Conservation (phyloP, 1,284 basidiomycete species). For the Moesziomyces antarcticus region DNA sequence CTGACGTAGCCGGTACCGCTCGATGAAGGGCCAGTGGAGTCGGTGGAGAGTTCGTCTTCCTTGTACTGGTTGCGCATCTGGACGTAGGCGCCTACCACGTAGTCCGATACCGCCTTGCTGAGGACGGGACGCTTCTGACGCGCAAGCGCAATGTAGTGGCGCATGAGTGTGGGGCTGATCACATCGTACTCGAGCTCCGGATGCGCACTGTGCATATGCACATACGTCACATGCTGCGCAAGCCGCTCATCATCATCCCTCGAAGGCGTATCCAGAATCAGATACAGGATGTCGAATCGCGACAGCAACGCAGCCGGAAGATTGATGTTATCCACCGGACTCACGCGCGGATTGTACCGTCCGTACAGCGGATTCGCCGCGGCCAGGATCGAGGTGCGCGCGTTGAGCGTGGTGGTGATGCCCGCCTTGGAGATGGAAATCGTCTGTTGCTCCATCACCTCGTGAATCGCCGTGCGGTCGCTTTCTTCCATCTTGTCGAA, state of each 20-base stretch:
- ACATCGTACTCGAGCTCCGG: constrained; percentile 78
- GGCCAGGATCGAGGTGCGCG: constrained; percentile 96
- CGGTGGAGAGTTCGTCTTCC: constrained; percentile 88
- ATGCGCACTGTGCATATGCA: constrained; percentile 94
- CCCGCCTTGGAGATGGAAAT: constrained; percentile 99
- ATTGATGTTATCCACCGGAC: constrained; percentile 99
- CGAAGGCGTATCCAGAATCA: constrained; percentile 94
- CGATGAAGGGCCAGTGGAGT: constrained; percentile 72
- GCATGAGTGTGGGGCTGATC: constrained; percentile 86
- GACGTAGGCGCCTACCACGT: constrained; percentile 95
- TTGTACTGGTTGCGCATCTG: constrained; percentile 91
- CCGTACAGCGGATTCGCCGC: constrained; percentile 98
- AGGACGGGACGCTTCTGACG: constrained; percentile 88
- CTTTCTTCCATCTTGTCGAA: constrained; percentile 99
- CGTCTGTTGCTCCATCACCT: constrained; percentile 99
- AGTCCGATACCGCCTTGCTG: constrained; percentile 85
- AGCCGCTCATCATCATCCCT: constrained; percentile 94
- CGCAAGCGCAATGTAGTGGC: constrained; percentile 96
- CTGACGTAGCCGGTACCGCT: constrained; percentile 78
- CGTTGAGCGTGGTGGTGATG: constrained; percentile 97
- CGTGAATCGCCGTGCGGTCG: constrained; percentile 97
- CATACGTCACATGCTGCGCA: constrained; percentile 96
- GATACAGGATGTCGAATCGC: constrained; percentile 94
- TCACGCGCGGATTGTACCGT: constrained; percentile 95
- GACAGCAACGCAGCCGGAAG: constrained; percentile 94